A percentile compares a stretch with the other conserved stretches of the same genome.
Evolutionary conservation across 306 rosid genomes (phyloP).

Genomic region (Ammopiptanthus mongolicus): DNA sequence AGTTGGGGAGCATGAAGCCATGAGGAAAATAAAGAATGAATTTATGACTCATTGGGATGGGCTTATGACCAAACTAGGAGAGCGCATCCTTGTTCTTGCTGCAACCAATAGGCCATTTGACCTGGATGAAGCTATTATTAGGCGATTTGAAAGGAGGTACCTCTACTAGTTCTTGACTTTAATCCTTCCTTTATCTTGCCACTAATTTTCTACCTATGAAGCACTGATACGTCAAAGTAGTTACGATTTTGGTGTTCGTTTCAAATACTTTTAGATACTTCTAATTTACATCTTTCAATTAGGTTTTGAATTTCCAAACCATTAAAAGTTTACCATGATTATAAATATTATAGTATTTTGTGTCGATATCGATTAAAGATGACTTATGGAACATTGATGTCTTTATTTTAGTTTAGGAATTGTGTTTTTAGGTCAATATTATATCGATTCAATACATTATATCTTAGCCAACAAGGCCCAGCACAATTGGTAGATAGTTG

Average conservation of each 20-base stretch:
- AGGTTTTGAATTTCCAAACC: background rate
- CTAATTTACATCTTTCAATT: too few species aligned
- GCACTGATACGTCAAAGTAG: background rate
- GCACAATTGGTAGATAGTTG: too few species aligned
- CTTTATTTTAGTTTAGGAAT: background rate
- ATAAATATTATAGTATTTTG: too few species aligned
- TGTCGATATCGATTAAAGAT: background rate
- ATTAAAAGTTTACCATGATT: background rate
- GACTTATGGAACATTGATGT: too few species aligned
- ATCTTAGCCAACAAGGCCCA: too few species aligned
- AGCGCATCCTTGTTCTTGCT: constrained; percentile 91
- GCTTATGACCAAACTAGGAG: constrained; percentile 68
- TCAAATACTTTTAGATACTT: background rate
- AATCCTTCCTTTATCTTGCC: background rate
- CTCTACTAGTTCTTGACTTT: background rate
- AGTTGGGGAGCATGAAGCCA: constrained; percentile 97
- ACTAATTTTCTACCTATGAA: background rate
- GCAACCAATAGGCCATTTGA: constrained; percentile 97
- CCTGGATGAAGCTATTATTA: constrained; percentile 93
- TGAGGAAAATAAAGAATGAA: constrained; percentile 97
- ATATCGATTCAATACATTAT: too few species aligned
- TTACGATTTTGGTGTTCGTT: too few species aligned
- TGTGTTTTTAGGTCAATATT: too few species aligned
- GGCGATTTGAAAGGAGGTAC: constrained; percentile 89
- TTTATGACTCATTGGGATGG: constrained; percentile 98